phyloP scores from a whole-genome alignment of 495 filamentous ascomycete genomes.

The Tuber aestivum region DNA sequence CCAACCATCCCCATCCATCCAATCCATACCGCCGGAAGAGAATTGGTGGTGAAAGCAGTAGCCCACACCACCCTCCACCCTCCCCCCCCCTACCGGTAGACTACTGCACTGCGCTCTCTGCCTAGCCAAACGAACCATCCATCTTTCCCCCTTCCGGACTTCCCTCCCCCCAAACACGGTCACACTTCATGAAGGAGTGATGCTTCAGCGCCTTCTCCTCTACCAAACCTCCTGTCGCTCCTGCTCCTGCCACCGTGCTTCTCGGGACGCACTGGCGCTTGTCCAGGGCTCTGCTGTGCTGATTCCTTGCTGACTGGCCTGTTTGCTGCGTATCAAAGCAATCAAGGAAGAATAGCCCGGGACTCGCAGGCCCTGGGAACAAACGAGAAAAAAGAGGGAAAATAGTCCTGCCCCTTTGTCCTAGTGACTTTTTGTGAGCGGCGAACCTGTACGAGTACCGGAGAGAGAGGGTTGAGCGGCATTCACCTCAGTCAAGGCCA shows the following conservation, averaged over 20 bases:
- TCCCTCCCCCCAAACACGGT: constrained; percentile 8
- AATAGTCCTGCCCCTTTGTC: background rate
- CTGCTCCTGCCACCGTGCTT: constrained; percentile 21
- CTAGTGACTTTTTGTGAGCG: constrained; percentile 2
- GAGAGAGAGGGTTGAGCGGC: background rate
- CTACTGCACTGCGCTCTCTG: background rate
- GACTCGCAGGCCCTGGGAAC: background rate
- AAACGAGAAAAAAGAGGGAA: background rate
- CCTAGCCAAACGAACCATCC: background rate
- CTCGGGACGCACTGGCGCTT: constrained; percentile 24
- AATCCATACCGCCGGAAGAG: constrained; percentile 11
- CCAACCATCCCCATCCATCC: constrained; percentile 18
- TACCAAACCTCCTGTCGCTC: constrained; percentile 9
- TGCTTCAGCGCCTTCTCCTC: background rate
- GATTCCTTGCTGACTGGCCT: constrained; percentile 14
- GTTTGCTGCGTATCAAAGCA: constrained; percentile 19
- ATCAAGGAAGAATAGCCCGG: too few relatives aligned
- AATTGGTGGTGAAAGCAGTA: background rate
- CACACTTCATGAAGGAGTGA: constrained; percentile 8
- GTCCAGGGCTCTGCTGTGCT: constrained; percentile 20
- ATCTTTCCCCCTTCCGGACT: constrained; percentile 14
- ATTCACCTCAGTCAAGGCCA: background rate
- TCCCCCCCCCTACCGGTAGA: constrained; percentile 14
- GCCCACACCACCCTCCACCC: constrained; percentile 15
- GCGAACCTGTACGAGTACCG: background rate